Conservation (phyloP, 2,329 filamentous ascomycete species). For the Stagonosporopsis tanaceti region DNA sequence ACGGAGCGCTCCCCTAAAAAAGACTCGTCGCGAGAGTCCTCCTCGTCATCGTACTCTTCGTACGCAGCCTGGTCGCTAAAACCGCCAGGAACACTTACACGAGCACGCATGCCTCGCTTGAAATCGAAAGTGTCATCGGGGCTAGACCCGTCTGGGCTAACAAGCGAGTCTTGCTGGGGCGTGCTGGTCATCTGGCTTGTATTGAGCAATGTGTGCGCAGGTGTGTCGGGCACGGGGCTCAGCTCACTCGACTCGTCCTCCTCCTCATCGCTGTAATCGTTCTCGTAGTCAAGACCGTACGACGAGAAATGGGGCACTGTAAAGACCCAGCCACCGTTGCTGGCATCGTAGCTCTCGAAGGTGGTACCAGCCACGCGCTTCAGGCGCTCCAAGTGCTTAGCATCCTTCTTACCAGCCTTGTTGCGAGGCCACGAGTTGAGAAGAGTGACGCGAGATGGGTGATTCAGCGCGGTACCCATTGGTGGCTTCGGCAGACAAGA, state of each 20-base stretch:
- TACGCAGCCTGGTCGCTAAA: conserved; percentile 72
- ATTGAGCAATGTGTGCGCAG: conserved; percentile 43
- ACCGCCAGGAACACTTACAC: conserved; percentile 73
- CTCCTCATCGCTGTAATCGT: conserved; percentile 70
- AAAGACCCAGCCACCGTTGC: conserved; percentile 89
- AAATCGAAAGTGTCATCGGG: conserved; percentile 65
- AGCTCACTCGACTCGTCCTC: conserved; percentile 52
- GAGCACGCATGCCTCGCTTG: conserved; percentile 60
- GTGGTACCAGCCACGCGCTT: conserved; percentile 80
- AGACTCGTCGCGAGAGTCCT: conserved; percentile 66
- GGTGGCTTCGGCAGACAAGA: conserved; percentile 73
- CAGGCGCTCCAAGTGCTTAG: conserved; percentile 84
- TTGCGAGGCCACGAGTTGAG: conserved; percentile 92
- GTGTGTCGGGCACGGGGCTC: conserved; percentile 56
- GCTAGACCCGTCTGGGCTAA: conserved; percentile 52
- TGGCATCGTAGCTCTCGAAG: conserved; percentile 80
- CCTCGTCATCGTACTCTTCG: conserved; percentile 61
- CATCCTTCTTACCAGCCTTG: conserved; percentile 70
- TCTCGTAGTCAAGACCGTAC: conserved; percentile 81
- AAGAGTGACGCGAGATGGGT: conserved; percentile 85
- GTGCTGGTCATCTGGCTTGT: conserved; percentile 46
- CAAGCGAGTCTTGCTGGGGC: conserved; percentile 47
- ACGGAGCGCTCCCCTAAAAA: conserved; percentile 94
- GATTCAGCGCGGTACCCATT: conserved; percentile 87
- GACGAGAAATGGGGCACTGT: conserved; percentile 96